These are phyloP conservation scores for Pseudogymnoascus sp. DNA, from an alignment of 2,329 filamentous ascomycete species.

Conservation along the genomic window DNA sequence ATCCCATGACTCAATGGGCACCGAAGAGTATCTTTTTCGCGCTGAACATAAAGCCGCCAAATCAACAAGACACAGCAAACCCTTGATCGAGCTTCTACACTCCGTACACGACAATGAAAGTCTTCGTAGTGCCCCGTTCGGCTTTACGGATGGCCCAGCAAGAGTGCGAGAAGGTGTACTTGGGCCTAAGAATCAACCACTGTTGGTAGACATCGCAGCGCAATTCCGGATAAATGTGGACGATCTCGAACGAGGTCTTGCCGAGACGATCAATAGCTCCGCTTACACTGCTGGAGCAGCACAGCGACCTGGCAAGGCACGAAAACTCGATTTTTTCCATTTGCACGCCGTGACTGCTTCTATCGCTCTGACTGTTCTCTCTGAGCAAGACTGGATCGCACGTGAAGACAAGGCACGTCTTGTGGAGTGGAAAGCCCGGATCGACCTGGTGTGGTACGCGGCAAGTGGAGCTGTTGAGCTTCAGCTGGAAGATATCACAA, in stretches of 20 bases:
- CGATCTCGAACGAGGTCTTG: conserved; percentile 38
- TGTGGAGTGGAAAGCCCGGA: conserved; percentile 72
- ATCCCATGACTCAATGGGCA: conserved; percentile 50
- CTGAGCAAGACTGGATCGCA: conserved; percentile 54
- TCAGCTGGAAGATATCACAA: conserved; percentile 46
- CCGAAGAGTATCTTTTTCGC: conserved; percentile 44
- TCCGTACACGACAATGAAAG: conserved; percentile 48
- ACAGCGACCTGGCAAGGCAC: conserved; percentile 50
- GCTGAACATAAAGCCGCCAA: conserved; percentile 40
- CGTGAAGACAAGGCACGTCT: conserved; percentile 55
- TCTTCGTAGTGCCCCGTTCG: conserved; percentile 41
- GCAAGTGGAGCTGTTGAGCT: conserved; percentile 58
- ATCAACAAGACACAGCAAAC: conserved; percentile 25
- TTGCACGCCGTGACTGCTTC: conserved; percentile 60
- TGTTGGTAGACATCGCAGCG: conserved; percentile 47
- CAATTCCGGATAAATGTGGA: conserved; percentile 43
- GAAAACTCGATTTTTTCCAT: conserved; percentile 64
- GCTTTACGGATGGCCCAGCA: conserved; percentile 44
- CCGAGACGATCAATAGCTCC: conserved; percentile 62
- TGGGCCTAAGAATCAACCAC: conserved; percentile 50
- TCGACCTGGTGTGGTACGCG: conserved; percentile 66
- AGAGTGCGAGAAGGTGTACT: conserved; percentile 63
- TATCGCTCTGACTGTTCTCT: conserved; percentile 65
- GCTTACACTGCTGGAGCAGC: conserved; percentile 42
- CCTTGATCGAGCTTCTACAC: conserved; percentile 54